Base-by-base conservation (phyloP, 495 filamentous ascomycete genomes). In the Annulohypoxylon moriforme region DNA sequence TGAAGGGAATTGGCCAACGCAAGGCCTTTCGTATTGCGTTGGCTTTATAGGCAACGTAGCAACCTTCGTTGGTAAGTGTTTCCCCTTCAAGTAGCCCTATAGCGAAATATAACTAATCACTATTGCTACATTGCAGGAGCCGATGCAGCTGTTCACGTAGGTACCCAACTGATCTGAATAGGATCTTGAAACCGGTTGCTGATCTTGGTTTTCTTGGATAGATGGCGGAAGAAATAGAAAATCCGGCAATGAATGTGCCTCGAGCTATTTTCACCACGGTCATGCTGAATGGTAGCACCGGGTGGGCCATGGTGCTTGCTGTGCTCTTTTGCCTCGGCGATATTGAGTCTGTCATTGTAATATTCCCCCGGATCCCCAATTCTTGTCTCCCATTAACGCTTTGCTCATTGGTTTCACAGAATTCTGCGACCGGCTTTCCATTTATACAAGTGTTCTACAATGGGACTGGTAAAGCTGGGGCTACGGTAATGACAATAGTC, bases 221-320 rank as follows among this genome's bases (percentile, higher is more conserved):
- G 40, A 85, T 89, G 81, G 83, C 84, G 18, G 86, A 89, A 68
- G 87, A 89, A 72, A 82, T 88, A 46, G 81, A 82, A 57, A 81
- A 88, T 66, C 85, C 87, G 16, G 83, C 84, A 1, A 73, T 78
- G 53, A 84, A 82, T 4, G 79, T 89, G 0, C 87, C 87, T 11
- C 82, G 81, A 31, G 84, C 85, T 10, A 87, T 89, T 67, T 77
- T 89, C 29, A 76, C 78, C 36, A 80, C 82, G 0, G 79, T 86
- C 1, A 67, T 80, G 0, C 68, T 88, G 60, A 89, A 89, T 57
- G 81, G 80, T 1, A 73, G 82, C 16, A 64, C 86, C 20, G 86
- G 84, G 10, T 84, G 86, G 24, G 72, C 84, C 5, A 85, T 86
- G 80, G 59, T 87, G 0, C 68, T 88, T 25, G 86, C 86, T 4